A percentile compares a stretch with the other conserved stretches of the same genome.
Evolutionary conservation across 768 basidiomycete species (phyloP).

Genomic region (Lactifluus rugatus): DNA sequence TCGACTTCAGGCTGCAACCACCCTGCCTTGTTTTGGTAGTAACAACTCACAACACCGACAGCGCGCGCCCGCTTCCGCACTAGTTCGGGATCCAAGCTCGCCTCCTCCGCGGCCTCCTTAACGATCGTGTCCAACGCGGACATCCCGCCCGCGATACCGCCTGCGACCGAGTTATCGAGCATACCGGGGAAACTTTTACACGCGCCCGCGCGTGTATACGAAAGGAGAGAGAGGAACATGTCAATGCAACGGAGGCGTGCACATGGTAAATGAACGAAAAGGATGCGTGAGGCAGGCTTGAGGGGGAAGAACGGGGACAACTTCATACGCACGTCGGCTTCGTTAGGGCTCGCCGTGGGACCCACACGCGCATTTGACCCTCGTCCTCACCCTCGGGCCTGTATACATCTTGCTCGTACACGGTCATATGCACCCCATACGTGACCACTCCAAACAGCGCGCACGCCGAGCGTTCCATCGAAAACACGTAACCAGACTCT

Average conservation of each 20-base stretch:
- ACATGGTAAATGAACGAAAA: not conserved
- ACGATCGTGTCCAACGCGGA: constrained; percentile 61
- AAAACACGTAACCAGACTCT: constrained; percentile 59
- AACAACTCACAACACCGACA: constrained; percentile 73
- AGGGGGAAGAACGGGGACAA: too few species aligned
- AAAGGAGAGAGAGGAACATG: not conserved
- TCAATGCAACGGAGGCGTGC: too few species aligned
- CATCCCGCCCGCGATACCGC: constrained; percentile 82
- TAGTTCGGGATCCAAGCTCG: constrained; percentile 61
- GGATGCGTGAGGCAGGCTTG: not conserved
- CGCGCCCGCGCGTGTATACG: not conserved
- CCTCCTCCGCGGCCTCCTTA: constrained; percentile 93
- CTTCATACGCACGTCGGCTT: constrained; percentile 70
- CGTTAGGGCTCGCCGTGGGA: constrained; percentile 72
- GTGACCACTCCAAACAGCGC: constrained; percentile 84
- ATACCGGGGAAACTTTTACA: constrained; percentile 70
- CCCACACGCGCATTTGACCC: constrained; percentile 58
- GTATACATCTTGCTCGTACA: constrained; percentile 41
- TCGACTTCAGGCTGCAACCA: constrained; percentile 87
- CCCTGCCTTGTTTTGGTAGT: constrained; percentile 54
- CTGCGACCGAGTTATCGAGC: constrained; percentile 87
- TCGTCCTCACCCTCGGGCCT: constrained; percentile 14
- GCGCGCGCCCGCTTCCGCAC: constrained; percentile 48
- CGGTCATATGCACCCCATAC: constrained; percentile 87
- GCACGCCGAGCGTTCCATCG: constrained; percentile 84